Conservation (phyloP, 805 yeast genomes). For the Wickerhamiella allomyrinae region DNA sequence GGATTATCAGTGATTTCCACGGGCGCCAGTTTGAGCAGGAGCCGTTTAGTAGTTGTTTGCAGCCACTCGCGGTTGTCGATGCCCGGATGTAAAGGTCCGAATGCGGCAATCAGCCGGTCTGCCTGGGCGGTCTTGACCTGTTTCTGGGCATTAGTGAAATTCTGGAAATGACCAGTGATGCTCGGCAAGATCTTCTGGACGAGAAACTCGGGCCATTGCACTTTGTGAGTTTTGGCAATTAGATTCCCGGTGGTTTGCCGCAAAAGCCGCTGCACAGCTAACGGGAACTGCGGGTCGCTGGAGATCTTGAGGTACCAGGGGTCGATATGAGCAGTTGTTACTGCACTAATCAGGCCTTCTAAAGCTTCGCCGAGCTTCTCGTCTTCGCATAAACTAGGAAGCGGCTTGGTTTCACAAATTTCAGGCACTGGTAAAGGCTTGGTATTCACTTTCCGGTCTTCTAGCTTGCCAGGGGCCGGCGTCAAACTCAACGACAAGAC, state of each 20-base stretch:
- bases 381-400: neutral
- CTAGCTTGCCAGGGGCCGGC: too few species aligned
- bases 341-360: neutral
- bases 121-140: conserved; percentile 14
- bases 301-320: conserved; percentile 4
- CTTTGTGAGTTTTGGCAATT: neutral
- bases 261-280: neutral
- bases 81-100: conserved; percentile 22
- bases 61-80: conserved; percentile 38
- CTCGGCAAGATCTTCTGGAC: conserved; percentile 50
- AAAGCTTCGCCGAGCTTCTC: conserved; percentile 1
- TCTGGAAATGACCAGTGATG: conserved; percentile 46
- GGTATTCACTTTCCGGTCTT: too few species aligned
- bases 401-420: too few species aligned
- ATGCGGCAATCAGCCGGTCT: neutral
- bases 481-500: too few species aligned
- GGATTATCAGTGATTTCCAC: conserved; percentile 27
- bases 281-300: conserved; percentile 1
- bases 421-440: too few species aligned
- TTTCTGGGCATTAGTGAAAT: conserved; percentile 32
- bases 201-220: conserved; percentile 44
- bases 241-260: neutral
- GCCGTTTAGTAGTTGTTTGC: conserved; percentile 25
- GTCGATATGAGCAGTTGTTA: neutral
- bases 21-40: conserved; percentile 30